phyloP scores from a whole-genome alignment of 768 basidiomycete genomes.

The Pisolithus sp. region DNA sequence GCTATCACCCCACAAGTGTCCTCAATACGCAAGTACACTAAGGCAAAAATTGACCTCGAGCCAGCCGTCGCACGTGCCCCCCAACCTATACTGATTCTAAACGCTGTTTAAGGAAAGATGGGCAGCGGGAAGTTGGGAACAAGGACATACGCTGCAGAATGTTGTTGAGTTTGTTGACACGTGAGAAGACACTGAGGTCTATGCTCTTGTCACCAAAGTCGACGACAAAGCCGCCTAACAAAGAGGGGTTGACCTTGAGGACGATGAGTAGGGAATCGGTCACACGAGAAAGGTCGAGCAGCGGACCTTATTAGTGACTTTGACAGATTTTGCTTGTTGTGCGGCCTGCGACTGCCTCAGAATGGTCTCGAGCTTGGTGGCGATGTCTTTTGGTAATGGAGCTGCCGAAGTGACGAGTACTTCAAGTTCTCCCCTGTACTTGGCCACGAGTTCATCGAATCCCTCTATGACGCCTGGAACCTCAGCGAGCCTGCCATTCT shows the following conservation, averaged over 20 bases:
- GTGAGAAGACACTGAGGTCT: conserved; percentile 89
- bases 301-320: conserved; percentile 85
- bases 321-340: conserved; percentile 80
- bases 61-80: too few relatives aligned
- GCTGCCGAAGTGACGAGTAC: conserved; percentile 86
- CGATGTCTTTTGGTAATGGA: conserved; percentile 70
- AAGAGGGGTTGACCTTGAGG: conserved; percentile 77
- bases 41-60: too few relatives aligned
- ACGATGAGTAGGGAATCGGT: conserved; percentile 2
- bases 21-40: too few relatives aligned
- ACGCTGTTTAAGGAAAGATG: conserved; percentile 8
- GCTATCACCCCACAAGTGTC: too few relatives aligned
- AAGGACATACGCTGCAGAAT: conserved; percentile 67
- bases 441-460: conserved; percentile 83
- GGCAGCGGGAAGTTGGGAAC: neutral
- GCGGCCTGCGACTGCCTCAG: conserved; percentile 85
- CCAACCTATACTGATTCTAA: conserved; percentile 21
- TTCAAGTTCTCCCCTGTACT: conserved; percentile 89
- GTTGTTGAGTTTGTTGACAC: conserved; percentile 91
- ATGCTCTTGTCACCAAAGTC: conserved; percentile 99
- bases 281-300: neutral
- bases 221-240: conserved; percentile 88
- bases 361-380: conserved; percentile 72
- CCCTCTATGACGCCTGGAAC: conserved; percentile 82
- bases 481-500: conserved; percentile 88